Conservation (phyloP, 2,329 filamentous ascomycete genomes). For the Corynespora cassiicola region DNA sequence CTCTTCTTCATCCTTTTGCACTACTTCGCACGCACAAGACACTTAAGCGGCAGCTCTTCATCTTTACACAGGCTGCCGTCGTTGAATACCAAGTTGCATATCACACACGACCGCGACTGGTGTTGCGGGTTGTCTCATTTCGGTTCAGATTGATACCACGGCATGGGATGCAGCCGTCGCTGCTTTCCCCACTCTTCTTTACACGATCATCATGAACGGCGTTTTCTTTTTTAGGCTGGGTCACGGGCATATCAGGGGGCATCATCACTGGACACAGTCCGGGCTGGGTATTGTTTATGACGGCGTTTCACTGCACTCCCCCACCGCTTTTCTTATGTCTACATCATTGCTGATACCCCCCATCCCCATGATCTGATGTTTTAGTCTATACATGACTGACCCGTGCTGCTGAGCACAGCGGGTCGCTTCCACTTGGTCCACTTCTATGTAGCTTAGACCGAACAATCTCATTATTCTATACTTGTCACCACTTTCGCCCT, state of each 20-base stretch:
- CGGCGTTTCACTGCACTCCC: conserved; percentile 12
- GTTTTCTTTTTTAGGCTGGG: conserved; percentile 24
- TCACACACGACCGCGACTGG: conserved; percentile 23
- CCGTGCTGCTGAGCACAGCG: conserved; percentile 13
- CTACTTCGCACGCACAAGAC: conserved; percentile 1
- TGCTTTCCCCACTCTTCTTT: conserved; percentile 19
- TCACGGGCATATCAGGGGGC: conserved; percentile 21
- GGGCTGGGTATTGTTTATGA: no score
- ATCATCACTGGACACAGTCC: no score
- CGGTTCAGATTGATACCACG: conserved; percentile 27
- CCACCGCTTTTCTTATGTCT: conserved; percentile 28
- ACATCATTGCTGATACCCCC: conserved; percentile 36
- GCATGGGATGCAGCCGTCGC: conserved; percentile 18
- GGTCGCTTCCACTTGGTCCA: conserved; percentile 8
- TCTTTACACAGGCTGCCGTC: no score
- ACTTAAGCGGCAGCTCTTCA: conserved; percentile 1
- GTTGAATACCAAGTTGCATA: conserved; percentile 32
- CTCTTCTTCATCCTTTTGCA: conserved; percentile 1
- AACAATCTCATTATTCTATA: conserved; percentile 9
- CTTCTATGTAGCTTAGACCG: conserved; percentile 16
- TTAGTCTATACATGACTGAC: conserved; percentile 12
- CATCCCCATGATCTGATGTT: conserved; percentile 23
- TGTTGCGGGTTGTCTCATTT: conserved; percentile 19
- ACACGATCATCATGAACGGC: conserved; percentile 38
- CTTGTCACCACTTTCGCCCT: no score